Base-by-base conservation (phyloP, 169 alveolate species). In the Cryptosporidium baileyi region DNA sequence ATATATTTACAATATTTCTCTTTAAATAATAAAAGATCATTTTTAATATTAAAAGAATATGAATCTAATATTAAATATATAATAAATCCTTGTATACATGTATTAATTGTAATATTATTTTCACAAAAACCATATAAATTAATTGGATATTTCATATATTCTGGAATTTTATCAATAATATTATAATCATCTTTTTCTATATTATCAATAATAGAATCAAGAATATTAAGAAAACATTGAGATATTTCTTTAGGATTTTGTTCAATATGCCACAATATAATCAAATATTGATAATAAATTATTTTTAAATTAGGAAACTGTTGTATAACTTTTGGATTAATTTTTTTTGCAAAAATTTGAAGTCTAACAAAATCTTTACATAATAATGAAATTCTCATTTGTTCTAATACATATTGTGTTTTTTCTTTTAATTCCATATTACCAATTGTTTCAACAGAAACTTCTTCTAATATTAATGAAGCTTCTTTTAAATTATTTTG, bases 351-450 rank as follows among this genome's bases (percentile, higher is more conserved):
- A n/a, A 74, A 74, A 52, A 74, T 74, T 26, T 74, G 85, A 15
- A 74, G 57, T 24, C 85, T 51, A 51, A 74, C 85, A 34, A 74
- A 74, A 59, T 74, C 85, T 24, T 34, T 74, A 19, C 85, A 74
- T 24, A 74, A 43, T 36, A 74, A 57, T n/a, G 85, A 51, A 51
- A 89, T 81, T 30, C 91, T 34, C 93, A 91, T 90, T 61, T 91
- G 94, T 51, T 91, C 90, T 81, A 91, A 67, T 22, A 91, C 89
- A 61, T 81, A 91, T 59, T 88, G 88, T 11, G 91, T 82, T 63
- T 91, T 91, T 67, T 91, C 94, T 15, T 60, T 52, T 40, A 80
- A 59, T 52, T 91, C 93, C 94, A 91, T 91, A 22, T 90, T 82
- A 8, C 89, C 91, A 44, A 80, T 63, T 11, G 91, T 85, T 34